A percentile compares a stretch with the other conserved stretches of the same genome.
Conservation (phyloP, 164 flowering plant species). For the Vitis rotundifolia region DNA sequence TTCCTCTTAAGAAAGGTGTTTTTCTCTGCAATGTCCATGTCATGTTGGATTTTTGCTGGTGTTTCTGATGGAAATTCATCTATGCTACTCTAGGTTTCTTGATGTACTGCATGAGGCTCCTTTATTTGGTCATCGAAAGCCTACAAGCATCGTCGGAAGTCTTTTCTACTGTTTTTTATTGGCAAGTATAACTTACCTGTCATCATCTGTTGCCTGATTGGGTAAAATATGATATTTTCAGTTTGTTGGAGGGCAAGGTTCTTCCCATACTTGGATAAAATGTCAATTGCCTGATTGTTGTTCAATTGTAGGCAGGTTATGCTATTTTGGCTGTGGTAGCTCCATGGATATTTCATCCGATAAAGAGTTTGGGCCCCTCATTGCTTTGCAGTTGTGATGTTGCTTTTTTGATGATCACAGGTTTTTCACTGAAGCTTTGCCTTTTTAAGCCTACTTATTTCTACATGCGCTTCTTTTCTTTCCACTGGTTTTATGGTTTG, state of each 20-base stretch:
- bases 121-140: slow-evolving; percentile 73
- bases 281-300: slow-evolving; percentile 3
- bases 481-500: not conserved
- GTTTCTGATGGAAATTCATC: not conserved
- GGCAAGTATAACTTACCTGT: slow-evolving; percentile 53
- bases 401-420: slow-evolving; percentile 69
- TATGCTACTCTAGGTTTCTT: slow-evolving; percentile 56
- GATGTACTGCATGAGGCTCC: slow-evolving; percentile 95
- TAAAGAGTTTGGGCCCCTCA: slow-evolving; percentile 36
- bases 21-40: not conserved
- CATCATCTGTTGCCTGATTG: no score
- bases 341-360: slow-evolving; percentile 69
- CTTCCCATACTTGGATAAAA: no score
- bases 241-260: no score
- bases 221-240: no score
- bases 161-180: slow-evolving; percentile 59
- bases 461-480: not conserved
- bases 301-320: slow-evolving; percentile 79
- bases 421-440: slow-evolving; percentile 26
- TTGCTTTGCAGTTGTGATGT: slow-evolving; percentile 85
- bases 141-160: slow-evolving; percentile 62
- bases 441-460: not conserved
- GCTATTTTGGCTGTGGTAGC: slow-evolving; percentile 69
- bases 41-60: not conserved
- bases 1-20: not conserved